phyloP scores from a whole-genome alignment of 352 stramenopile genomes.

The Pythium utonaiense region DNA sequence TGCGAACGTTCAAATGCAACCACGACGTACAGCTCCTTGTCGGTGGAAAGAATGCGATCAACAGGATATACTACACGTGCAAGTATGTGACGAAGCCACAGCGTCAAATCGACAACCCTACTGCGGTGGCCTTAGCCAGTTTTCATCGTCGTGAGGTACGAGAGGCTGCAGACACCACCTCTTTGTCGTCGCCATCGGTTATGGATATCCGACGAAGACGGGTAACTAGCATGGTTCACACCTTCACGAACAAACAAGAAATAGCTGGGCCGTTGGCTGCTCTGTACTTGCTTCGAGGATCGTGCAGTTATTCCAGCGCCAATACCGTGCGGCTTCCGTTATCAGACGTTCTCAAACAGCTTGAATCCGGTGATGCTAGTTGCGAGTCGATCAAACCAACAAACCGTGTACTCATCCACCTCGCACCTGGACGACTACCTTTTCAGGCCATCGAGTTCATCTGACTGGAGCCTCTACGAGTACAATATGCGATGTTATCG shows the following conservation, averaged over 20 bases:
- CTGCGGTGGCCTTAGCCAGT: background rate
- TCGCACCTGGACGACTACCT: slow-evolving; percentile 10
- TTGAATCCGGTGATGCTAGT: slow-evolving; percentile 5
- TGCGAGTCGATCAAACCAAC: background rate
- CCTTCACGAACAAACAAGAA: slow-evolving; percentile 24
- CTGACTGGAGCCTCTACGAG: background rate
- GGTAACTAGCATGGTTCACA: slow-evolving; percentile 14
- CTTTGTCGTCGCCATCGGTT: background rate
- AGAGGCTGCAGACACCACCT: background rate
- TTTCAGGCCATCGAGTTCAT: background rate
- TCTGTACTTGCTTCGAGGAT: slow-evolving; percentile 13
- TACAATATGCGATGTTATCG: slow-evolving; percentile 14
- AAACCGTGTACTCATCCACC: background rate
- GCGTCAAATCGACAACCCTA: slow-evolving; percentile 3
- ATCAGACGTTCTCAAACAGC: slow-evolving; percentile 1
- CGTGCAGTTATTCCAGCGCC: slow-evolving; percentile 14
- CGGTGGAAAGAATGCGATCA: slow-evolving; percentile 10
- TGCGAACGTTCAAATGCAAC: slow-evolving; percentile 19
- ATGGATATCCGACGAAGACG: slow-evolving; percentile 8
- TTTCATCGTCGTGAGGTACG: slow-evolving; percentile 10
- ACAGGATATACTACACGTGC: slow-evolving; percentile 13
- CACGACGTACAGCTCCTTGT: slow-evolving; percentile 12
- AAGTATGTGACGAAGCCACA: slow-evolving; percentile 19
- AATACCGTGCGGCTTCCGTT: slow-evolving; percentile 3
- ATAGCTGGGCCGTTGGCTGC: slow-evolving; percentile 17